phyloP scores from a whole-genome alignment of 164 flowering plant genomes.

The Chloranthus sessilifolius region DNA sequence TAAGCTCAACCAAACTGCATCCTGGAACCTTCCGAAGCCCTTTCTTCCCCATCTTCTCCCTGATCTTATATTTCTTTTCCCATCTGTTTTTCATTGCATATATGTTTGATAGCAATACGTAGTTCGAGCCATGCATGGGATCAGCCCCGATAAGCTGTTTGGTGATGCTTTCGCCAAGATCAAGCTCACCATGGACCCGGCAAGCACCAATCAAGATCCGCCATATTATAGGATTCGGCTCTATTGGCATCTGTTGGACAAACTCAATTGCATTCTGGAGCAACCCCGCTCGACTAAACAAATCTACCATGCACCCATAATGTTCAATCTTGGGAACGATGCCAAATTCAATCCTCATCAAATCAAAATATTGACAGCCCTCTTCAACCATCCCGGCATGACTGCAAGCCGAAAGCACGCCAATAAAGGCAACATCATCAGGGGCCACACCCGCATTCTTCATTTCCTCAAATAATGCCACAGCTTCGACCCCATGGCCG shows the following conservation, averaged over 20 bases:
- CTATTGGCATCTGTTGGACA: slow-evolving; percentile 14
- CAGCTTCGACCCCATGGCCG: slow-evolving; percentile 13
- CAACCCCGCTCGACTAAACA: slow-evolving; percentile 17
- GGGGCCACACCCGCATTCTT: slow-evolving; percentile 6
- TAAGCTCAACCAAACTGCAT: slow-evolving; percentile 15
- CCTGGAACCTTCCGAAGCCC: slow-evolving; percentile 17
- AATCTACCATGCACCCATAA: slow-evolving; percentile 20
- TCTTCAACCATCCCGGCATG: slow-evolving; percentile 18
- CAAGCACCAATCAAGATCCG: slow-evolving; percentile 14
- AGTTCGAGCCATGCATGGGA: slow-evolving; percentile 13
- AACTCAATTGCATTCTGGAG: slow-evolving; percentile 12
- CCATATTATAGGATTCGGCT: slow-evolving; percentile 17
- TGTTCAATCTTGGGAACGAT: slow-evolving; percentile 15
- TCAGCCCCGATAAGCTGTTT: slow-evolving; percentile 12
- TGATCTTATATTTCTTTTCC: slow-evolving; percentile 11
- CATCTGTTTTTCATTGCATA: slow-evolving; percentile 13
- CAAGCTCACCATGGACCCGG: slow-evolving; percentile 15
- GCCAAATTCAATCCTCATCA: slow-evolving; percentile 7
- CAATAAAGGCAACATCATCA: slow-evolving; percentile 14
- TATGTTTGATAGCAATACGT: slow-evolving; percentile 13
- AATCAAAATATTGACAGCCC: slow-evolving; percentile 10
- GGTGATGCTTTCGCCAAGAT: slow-evolving; percentile 12
- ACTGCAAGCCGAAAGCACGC: slow-evolving; percentile 18
- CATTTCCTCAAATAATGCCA: slow-evolving; percentile 14
- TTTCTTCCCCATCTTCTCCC: slow-evolving; percentile 10